Percentiles rank a stretch among this genome's conserved stretches.
Evolutionary conservation across 306 rosid genomes (phyloP).

Genomic region (Alnus rubra): DNA sequence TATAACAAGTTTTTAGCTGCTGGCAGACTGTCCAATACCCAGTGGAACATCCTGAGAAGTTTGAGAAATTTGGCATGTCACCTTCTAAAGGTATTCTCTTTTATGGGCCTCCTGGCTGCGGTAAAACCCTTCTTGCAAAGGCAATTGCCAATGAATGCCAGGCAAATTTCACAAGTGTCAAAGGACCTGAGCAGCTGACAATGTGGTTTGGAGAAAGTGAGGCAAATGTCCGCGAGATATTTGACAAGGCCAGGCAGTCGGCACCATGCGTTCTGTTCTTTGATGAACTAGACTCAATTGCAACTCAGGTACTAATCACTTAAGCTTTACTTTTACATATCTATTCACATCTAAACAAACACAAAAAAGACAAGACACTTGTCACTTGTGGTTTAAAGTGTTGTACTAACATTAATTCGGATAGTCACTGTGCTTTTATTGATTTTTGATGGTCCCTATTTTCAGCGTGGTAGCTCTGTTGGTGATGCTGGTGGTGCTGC

Average conservation of each 20-base stretch:
- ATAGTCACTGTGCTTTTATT: background rate
- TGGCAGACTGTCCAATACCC: conserved; percentile 61
- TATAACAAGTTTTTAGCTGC: conserved; percentile 6
- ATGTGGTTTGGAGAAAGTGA: conserved; percentile 86
- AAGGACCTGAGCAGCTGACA: conserved; percentile 71
- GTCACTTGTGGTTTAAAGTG: too few species aligned
- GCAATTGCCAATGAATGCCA: conserved; percentile 76
- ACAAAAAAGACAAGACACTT: background rate
- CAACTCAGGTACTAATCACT: conserved; percentile 51
- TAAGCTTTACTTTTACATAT: background rate
- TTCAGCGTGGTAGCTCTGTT: conserved; percentile 56
- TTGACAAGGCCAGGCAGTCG: conserved; percentile 70
- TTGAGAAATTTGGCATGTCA: conserved; percentile 79
- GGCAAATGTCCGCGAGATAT: conserved; percentile 71
- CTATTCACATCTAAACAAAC: background rate
- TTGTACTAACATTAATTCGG: too few species aligned
- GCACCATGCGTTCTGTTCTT: conserved; percentile 83
- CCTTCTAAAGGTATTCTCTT: conserved; percentile 77
- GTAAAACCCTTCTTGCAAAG: conserved; percentile 67
- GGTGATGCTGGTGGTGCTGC: conserved; percentile 80
- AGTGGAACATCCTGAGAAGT: conserved; percentile 82
- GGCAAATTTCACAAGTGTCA: conserved; percentile 67
- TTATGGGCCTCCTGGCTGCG: conserved; percentile 76
- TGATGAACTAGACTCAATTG: conserved; percentile 73
- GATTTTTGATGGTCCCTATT: conserved; percentile 15